phyloP scores from a whole-genome alignment of 176 grass and related monocot species.

The Thalia dealbata region DNA sequence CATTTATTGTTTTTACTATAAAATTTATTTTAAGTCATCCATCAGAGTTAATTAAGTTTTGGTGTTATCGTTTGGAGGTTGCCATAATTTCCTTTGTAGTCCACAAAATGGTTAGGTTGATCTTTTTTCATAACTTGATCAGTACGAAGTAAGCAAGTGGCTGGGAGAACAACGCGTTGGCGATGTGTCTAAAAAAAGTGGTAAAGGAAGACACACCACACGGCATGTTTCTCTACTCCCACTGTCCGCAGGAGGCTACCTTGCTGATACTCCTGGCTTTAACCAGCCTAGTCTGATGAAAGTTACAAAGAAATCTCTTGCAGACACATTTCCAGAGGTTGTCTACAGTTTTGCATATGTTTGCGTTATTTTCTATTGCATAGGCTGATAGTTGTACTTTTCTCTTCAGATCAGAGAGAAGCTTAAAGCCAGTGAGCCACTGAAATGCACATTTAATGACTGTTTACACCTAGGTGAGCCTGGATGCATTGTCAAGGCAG shows the following conservation, averaged over 20 bases:
- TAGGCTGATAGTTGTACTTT: constrained; percentile 4
- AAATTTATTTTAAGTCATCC: background rate
- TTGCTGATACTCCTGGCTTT: constrained; percentile 96
- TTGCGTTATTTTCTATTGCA: background rate
- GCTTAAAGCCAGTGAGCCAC: constrained; percentile 49
- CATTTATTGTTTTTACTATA: background rate
- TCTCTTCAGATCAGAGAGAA: constrained; percentile 62
- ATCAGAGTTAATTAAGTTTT: background rate
- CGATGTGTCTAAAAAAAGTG: constrained; percentile 87
- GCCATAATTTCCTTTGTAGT: background rate
- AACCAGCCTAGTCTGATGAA: constrained; percentile 92
- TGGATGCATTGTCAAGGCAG: constrained; percentile 72
- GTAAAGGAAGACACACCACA: constrained; percentile 94
- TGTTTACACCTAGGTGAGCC: constrained; percentile 85
- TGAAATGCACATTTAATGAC: constrained; percentile 68
- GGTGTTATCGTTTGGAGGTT: background rate
- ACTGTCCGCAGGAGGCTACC: constrained; percentile 61
- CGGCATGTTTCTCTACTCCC: constrained; percentile 91
- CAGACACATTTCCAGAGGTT: constrained; percentile 80
- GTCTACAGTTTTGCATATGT: background rate
- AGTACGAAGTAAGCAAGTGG: constrained; percentile 78
- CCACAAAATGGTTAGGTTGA: background rate
- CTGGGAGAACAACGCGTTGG: constrained; percentile 93
- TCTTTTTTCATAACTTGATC: constrained; percentile 6
- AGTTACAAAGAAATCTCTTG: constrained; percentile 73